Percentiles rank a stretch among this genome's conserved stretches.
Conservation (phyloP, 768 basidiomycete species). For the Suillus luteus region DNA sequence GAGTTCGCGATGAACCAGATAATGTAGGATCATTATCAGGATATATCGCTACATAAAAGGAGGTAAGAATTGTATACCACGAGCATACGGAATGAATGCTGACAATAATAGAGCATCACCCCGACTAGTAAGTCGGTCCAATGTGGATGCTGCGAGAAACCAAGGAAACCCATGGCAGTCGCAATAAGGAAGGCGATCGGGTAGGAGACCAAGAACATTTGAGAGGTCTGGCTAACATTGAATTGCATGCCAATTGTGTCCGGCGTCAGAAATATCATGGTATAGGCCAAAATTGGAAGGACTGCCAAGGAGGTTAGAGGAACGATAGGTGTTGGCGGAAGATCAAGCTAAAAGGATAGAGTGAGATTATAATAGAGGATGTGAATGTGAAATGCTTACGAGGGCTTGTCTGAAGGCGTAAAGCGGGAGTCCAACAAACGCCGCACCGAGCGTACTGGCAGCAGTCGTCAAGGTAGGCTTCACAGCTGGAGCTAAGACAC, state of each 20-base stretch:
- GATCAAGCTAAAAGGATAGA: slow-evolving; percentile 43
- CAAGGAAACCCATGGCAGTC: slow-evolving; percentile 56
- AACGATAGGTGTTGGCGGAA: slow-evolving; percentile 51
- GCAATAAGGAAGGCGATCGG: slow-evolving; percentile 50
- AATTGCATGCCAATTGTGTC: slow-evolving; percentile 48
- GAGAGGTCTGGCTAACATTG: slow-evolving; percentile 52
- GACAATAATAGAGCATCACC: slow-evolving; percentile 65
- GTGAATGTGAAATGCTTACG: slow-evolving; percentile 39
- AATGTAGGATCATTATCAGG: slow-evolving; percentile 47
- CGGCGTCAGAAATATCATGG: slow-evolving; percentile 61
- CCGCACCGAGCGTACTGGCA: slow-evolving; percentile 61
- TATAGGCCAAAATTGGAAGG: slow-evolving; percentile 63
- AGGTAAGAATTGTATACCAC: not conserved
- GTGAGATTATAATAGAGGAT: not conserved
- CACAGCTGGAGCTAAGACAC: slow-evolving; percentile 57
- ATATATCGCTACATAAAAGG: slow-evolving; percentile 47
- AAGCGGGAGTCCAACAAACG: slow-evolving; percentile 61
- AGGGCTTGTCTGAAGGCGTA: slow-evolving; percentile 61
- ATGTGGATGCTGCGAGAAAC: slow-evolving; percentile 60
- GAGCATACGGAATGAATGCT: slow-evolving; percentile 18
- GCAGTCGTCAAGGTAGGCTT: slow-evolving; percentile 58
- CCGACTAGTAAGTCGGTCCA: slow-evolving; percentile 64
- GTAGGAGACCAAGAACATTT: slow-evolving; percentile 62
- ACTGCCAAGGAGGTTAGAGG: slow-evolving; percentile 58
- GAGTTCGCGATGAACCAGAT: slow-evolving; percentile 47